Base-by-base conservation (phyloP, 2,329 filamentous ascomycete species). In the Clarireedia hainanense region DNA sequence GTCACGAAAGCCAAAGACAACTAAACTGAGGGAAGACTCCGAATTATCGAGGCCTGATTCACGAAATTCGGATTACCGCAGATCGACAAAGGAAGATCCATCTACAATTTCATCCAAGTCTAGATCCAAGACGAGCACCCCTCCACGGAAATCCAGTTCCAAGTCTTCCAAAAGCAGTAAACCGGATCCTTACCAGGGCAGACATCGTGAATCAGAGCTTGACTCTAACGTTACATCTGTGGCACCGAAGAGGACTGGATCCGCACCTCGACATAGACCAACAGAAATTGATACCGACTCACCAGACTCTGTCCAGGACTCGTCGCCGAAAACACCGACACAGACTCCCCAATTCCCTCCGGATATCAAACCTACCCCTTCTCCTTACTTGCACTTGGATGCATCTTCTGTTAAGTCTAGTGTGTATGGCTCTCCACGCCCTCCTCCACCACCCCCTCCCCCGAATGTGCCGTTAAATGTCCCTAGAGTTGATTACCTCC, bases 401-500 rank as follows among this genome's bases (percentile, higher is more conserved):
- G 27, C 64, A 62, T 59, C 60, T 9, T 61, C 63, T 54, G 43
- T 59, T 17, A 58, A 59, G 40, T 62, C 58, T 42, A 55, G 70
- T 68, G 37, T 65, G 43, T 64, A 65, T 52, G 60, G 65, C 45
- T 68, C 65, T 14, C 65, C 66, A 42, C 64, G 62, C 15, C 83
- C 89, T 1, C 89, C 89, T 0, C 90, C 91, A 0, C 91, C 88
- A 2, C 86, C 89, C 1, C 84, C 87, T 0, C 80, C 62, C 74
- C 84, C 51, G 62, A 59, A 61, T 57, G 67, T 79, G 42, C 77
- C 80, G 37, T 77, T 85, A 45, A 84, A 90, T 42, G 79, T 85
- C 12, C 92, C 92, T 0, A 82, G 89, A 58, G 91, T 97, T 17
- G 92, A 97, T 69, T 97, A 97, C 68, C 76, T 97, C 17, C 78